Conservation (phyloP, 495 filamentous ascomycete genomes). For the Jackrogersella minutella region DNA sequence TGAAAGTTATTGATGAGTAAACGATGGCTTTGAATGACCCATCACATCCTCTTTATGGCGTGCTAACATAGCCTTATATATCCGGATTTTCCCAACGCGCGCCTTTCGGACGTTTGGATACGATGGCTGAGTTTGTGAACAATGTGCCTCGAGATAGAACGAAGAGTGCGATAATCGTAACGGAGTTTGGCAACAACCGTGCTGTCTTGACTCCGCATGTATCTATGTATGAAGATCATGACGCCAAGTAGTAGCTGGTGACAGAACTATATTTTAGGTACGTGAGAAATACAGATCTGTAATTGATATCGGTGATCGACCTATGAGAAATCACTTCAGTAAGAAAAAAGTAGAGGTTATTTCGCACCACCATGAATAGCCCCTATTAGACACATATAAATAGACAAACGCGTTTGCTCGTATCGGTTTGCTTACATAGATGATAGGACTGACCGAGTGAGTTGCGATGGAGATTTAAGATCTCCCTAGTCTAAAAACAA, state of each 20-base stretch:
- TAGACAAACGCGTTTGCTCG: neutral
- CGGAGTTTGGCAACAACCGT: neutral
- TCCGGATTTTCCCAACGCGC: neutral
- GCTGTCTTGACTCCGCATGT: neutral
- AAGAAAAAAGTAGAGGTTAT: too few relatives aligned
- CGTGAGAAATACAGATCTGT: too few relatives aligned
- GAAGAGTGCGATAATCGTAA: neutral
- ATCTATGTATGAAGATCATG: neutral
- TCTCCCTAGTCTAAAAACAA: slow-evolving; percentile 19
- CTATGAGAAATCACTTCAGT: too few relatives aligned
- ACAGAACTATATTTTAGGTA: too few relatives aligned
- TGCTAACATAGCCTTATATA: neutral
- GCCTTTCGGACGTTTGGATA: neutral
- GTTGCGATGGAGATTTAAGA: slow-evolving; percentile 3
- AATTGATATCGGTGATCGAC: too few relatives aligned
- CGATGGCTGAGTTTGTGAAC: neutral
- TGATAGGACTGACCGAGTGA: too few relatives aligned
- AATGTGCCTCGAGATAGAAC: neutral
- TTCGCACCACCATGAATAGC: too few relatives aligned
- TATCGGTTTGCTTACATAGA: slow-evolving; percentile 13
- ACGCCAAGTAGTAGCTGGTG: neutral
- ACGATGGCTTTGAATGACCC: neutral
- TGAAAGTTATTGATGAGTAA: neutral
- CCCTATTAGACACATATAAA: too few relatives aligned
- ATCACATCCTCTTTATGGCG: neutral